phyloP scores from a whole-genome alignment of 345 rosid species.

The Citrus australasica region DNA sequence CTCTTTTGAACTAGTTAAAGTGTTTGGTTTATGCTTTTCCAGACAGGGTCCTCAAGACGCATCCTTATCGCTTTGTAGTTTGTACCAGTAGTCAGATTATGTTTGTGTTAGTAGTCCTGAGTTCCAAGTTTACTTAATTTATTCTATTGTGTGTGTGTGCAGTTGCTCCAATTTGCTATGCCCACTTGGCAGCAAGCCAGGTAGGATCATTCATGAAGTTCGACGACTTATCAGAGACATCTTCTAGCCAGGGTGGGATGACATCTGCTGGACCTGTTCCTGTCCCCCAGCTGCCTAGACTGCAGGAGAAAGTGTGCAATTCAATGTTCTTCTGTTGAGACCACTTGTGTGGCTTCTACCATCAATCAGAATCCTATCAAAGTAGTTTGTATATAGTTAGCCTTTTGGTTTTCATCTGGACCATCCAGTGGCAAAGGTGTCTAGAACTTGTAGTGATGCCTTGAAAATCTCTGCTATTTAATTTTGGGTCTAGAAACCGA shows the following conservation, averaged over 20 bases:
- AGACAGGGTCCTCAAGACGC: background rate
- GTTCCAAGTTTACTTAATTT: background rate
- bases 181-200: slow-evolving; percentile 61
- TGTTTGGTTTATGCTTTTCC: background rate
- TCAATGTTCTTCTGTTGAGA: slow-evolving; percentile 82
- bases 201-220: slow-evolving; percentile 47
- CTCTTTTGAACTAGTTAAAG: background rate
- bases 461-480: background rate
- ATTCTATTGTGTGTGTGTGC: background rate
- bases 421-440: background rate
- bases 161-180: slow-evolving; percentile 68
- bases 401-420: background rate
- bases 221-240: slow-evolving; percentile 53
- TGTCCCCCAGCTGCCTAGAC: slow-evolving; percentile 54
- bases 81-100: background rate
- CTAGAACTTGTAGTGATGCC: background rate
- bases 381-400: background rate
- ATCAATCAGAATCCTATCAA: background rate
- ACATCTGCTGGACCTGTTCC: slow-evolving; percentile 46
- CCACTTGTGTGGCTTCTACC: too few relatives aligned
- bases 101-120: background rate
- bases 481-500: background rate
- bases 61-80: background rate
- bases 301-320: slow-evolving; percentile 40
- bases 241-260: slow-evolving; percentile 49